Percentiles rank a stretch among this genome's conserved stretches.
Evolutionary conservation across 1,139 yeast genomes (phyloP).

Genomic region (Geotrichum australiense): DNA sequence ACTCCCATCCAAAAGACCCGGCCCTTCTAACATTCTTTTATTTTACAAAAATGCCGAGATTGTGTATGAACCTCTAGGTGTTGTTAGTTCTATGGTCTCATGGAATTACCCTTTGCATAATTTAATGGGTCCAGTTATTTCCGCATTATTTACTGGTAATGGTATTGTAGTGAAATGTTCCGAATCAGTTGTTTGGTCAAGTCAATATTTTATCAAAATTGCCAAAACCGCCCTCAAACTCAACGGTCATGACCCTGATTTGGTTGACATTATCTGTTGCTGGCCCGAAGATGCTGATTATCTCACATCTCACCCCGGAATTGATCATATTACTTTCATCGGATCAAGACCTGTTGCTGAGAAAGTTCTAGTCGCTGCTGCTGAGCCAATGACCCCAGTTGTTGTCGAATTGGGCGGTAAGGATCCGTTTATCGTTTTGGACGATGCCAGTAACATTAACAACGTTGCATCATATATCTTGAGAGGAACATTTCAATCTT

Average conservation of each 20-base stretch:
- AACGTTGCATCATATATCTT: conserved; percentile 71
- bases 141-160: conserved; percentile 84
- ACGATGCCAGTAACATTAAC: conserved; percentile 30
- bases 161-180: conserved; percentile 88
- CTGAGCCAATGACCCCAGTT: conserved; percentile 79
- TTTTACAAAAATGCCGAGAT: conserved; percentile 83
- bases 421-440: conserved; percentile 81
- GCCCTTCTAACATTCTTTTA: conserved; percentile 80
- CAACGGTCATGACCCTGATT: conserved; percentile 68
- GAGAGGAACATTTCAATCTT: conserved; percentile 94
- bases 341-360: conserved; percentile 95
- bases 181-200: conserved; percentile 94
- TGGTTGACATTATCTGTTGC: conserved; percentile 71
- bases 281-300: conserved; percentile 84
- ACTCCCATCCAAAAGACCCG: conserved; percentile 70
- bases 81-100: conserved; percentile 83
- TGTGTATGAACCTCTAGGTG: conserved; percentile 82
- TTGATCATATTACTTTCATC: conserved; percentile 85
- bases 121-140: conserved; percentile 83
- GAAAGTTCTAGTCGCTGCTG: conserved; percentile 73
- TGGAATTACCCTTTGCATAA: conserved; percentile 96
- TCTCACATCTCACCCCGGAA: conserved; percentile 73
- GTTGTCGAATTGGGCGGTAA: conserved; percentile 96
- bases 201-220: conserved; percentile 64
- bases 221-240: conserved; percentile 63